Evolutionary conservation across 1,139 yeast genomes (phyloP).

Genomic region (Yamadazyma sp.): DNA sequence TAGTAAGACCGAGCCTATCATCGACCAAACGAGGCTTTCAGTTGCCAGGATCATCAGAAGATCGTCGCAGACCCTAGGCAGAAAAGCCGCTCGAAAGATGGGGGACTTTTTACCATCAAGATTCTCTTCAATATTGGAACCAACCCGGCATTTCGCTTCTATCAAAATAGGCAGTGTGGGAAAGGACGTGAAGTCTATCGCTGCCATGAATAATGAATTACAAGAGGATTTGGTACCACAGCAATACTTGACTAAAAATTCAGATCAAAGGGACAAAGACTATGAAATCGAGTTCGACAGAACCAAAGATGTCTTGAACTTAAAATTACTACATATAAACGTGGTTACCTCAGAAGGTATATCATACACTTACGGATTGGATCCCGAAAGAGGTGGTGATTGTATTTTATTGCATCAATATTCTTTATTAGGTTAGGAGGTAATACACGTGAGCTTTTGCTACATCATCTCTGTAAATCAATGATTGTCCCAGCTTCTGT

Average conservation of each 20-base stretch:
- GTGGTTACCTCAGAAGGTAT: slow-evolving; percentile 89
- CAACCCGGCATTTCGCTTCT: slow-evolving; percentile 92
- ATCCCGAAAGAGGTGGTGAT: slow-evolving; percentile 91
- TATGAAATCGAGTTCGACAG: slow-evolving; percentile 14
- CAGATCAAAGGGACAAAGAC: slow-evolving; percentile 16
- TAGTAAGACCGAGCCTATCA: slow-evolving; percentile 55
- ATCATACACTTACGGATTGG: slow-evolving; percentile 81
- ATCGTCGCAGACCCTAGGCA: slow-evolving; percentile 57
- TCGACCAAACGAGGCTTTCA: slow-evolving; percentile 67
- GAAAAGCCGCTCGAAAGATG: slow-evolving; percentile 85
- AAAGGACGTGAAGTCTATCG: slow-evolving; percentile 64
- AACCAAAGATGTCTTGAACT: slow-evolving; percentile 37
- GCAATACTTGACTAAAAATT: slow-evolving; percentile 26
- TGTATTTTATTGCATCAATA: slow-evolving; percentile 78
- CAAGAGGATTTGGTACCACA: slow-evolving; percentile 39
- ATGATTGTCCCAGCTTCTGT: no score
- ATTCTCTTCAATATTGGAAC: slow-evolving; percentile 84
- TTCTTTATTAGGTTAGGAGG: slow-evolving; percentile 25
- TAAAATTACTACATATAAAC: slow-evolving; percentile 60
- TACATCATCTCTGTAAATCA: no score
- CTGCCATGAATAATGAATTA: slow-evolving; percentile 52
- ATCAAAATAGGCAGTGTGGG: slow-evolving; percentile 71
- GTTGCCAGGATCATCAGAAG: slow-evolving; percentile 68
- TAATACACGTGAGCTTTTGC: no score
- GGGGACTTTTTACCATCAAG: slow-evolving; percentile 85